phyloP scores from a whole-genome alignment of 345 rosid species.

The Citrus hindsii region DNA sequence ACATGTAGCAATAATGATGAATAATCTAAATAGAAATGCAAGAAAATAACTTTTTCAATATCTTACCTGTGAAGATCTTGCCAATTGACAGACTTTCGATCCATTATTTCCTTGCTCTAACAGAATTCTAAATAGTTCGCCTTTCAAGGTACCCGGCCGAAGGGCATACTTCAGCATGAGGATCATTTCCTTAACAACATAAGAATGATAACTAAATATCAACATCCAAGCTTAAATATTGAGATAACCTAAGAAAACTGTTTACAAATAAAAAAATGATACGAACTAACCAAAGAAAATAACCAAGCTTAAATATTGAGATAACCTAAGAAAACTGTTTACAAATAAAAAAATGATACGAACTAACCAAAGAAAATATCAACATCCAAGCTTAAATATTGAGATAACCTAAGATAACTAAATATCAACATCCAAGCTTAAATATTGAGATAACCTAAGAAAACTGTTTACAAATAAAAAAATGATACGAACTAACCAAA shows the following conservation, averaged over 20 bases:
- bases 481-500: background rate
- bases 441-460: background rate
- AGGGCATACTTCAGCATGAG: constrained; percentile 76
- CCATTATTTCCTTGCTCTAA: constrained; percentile 72
- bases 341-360: background rate
- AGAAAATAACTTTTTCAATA: background rate
- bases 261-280: background rate
- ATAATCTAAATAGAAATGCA: background rate
- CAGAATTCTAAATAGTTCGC: constrained; percentile 69
- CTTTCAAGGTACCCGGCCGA: constrained; percentile 70
- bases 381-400: constrained; percentile 6
- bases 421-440: constrained; percentile 12
- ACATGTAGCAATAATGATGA: background rate
- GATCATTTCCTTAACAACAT: constrained; percentile 57
- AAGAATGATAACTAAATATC: constrained; percentile 9
- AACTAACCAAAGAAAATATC: background rate
- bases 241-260: background rate
- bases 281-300: background rate
- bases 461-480: background rate
- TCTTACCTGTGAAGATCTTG: constrained; percentile 56
- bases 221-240: constrained; percentile 6
- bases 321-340: background rate
- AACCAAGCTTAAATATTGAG: background rate
- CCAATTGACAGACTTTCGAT: constrained; percentile 64
- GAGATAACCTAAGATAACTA: background rate